Percentiles rank a stretch among this genome's conserved stretches.
Conservation (phyloP, 2,329 filamentous ascomycete species). For the Paraphoma chrysanthemicola region DNA sequence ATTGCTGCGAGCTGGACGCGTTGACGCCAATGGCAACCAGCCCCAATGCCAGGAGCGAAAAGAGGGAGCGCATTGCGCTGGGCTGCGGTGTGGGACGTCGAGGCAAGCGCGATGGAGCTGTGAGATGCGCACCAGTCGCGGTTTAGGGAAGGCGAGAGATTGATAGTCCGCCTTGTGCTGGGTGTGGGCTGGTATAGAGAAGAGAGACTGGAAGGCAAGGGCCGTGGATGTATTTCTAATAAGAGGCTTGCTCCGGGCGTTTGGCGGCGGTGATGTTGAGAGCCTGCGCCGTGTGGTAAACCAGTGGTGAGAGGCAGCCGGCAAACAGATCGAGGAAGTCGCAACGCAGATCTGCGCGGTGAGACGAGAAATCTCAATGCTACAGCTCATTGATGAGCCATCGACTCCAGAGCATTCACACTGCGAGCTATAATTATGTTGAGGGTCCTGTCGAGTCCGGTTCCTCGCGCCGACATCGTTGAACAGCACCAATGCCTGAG, state of each 20-base stretch:
- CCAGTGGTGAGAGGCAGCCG: background rate
- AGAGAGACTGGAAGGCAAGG: background rate
- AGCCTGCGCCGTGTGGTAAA: background rate
- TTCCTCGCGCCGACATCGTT: too few species aligned
- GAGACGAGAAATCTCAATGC: background rate
- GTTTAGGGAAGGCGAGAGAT: background rate
- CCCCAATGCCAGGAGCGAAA: constrained; percentile 1
- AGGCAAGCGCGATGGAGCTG: background rate
- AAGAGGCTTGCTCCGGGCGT: background rate
- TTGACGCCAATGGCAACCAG: background rate
- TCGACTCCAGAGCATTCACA: background rate
- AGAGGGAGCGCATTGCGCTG: constrained; percentile 6
- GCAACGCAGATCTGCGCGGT: background rate
- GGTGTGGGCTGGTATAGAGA: background rate
- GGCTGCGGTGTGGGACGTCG: background rate
- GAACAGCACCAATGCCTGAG: too few species aligned
- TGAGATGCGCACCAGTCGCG: background rate
- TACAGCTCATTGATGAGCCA: background rate
- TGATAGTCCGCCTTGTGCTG: background rate
- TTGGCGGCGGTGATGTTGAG: background rate
- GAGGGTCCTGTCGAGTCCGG: too few species aligned
- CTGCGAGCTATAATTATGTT: too few species aligned
- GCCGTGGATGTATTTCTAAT: background rate
- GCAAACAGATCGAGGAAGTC: background rate
- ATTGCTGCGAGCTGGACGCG: background rate